Base-by-base conservation (phyloP, 768 basidiomycete species). In the Russula compacta region DNA sequence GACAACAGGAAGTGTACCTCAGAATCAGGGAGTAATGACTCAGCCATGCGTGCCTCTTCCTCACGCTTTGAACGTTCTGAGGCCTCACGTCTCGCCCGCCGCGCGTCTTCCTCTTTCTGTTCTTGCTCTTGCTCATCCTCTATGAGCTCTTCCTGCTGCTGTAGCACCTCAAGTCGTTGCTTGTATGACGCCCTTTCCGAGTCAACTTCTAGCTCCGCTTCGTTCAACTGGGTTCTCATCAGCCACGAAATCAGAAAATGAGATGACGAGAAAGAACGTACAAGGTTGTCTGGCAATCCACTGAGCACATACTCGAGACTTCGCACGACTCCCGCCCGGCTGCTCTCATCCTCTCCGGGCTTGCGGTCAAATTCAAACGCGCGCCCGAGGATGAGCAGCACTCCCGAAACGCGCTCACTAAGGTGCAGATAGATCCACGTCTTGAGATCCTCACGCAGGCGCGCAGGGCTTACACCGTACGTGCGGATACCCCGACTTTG, bases 81-180 rank as follows among this genome's bases (percentile, higher is more conserved):
- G 24, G 85, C 83, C 73, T 89, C 92, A 67, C 85, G 84, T 71
- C 85, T 85, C 48, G 86, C 87, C 59, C 89, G 87, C 44, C 92
- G 86, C n/a, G 92, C 89, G 70, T 89, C 85, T 71, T 93, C 89
- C 71, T 92, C 92, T 75, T 94, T 89, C 73, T 95, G 87, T 64
- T 99, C 97, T 73, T 99, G 97, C 71, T 98, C 97, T 65, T 94
- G 85, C 74, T 99, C 97, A 72, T 99, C 97, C 71, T 99, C 95
- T 71, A 99, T 99, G 63, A 99, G 91, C 72, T 99, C 97, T 71
- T 99, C 92, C 73, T 99, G 97, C 68, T 99, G 92, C 68, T 97
- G 92, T 71, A 99, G 76, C 29, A 99, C 95, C 64, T 98, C 97
- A 58, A 99, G 82, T 74, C 95, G 97, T 78, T 98, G 92, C 78